A percentile compares a stretch with the other conserved stretches of the same genome.
These are phyloP conservation scores for Fusarium coicis DNA, from an alignment of 2,329 filamentous ascomycete species.

Conservation along the genomic window DNA sequence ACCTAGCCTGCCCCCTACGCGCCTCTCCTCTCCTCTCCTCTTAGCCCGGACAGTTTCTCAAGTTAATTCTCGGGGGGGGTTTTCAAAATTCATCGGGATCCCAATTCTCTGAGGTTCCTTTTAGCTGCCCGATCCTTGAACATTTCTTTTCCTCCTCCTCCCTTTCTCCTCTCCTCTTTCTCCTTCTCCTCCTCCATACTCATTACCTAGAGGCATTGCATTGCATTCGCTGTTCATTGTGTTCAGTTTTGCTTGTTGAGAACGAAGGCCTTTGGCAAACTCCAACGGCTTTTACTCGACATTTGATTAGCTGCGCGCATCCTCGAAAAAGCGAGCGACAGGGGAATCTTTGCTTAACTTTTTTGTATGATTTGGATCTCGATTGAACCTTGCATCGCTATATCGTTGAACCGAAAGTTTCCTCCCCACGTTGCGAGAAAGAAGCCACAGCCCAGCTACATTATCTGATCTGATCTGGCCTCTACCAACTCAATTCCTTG, in stretches of 20 bases:
- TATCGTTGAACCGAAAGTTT: conserved; percentile 12
- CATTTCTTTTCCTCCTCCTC: conserved; percentile 6
- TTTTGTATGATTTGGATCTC: conserved; percentile 17
- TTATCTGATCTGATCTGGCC: not conserved
- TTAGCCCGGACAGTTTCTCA: conserved; percentile 33
- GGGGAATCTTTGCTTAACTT: not conserved
- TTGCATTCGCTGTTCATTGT: not conserved
- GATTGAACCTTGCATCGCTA: conserved; percentile 18
- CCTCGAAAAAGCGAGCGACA: conserved; percentile 11
- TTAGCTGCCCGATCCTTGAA: conserved; percentile 23
- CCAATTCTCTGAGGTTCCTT: conserved; percentile 21
- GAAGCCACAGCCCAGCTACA: not conserved
- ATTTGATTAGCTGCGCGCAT: not conserved
- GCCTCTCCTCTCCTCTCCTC: not conserved
- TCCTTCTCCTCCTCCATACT: not conserved
- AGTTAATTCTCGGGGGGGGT: conserved; percentile 30
- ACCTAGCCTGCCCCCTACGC: conserved; percentile 22
- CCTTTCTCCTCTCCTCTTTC: conserved; percentile 1
- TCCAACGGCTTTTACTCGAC: conserved; percentile 3
- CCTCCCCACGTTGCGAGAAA: not conserved
- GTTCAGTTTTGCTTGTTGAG: conserved; percentile 11
- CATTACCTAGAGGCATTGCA: conserved; percentile 1
- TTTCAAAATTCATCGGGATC: conserved; percentile 44
- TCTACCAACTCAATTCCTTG: conserved; percentile 3
- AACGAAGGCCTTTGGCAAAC: not conserved